Base-by-base conservation (phyloP, 352 stramenopile species). In the Blastocystis sp. region DNA sequence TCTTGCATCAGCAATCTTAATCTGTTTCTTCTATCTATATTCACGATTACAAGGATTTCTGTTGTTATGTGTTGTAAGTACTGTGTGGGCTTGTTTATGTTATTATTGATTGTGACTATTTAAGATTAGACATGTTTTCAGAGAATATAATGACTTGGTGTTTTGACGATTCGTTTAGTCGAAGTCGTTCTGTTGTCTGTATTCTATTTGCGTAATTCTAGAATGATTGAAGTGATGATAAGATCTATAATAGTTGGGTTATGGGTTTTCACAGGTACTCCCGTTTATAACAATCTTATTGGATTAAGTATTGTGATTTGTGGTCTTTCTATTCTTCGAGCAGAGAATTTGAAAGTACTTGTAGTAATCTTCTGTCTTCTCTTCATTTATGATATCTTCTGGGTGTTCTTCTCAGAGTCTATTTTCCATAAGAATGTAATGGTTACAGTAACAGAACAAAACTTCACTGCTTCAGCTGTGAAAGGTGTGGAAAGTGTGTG, bases 361-460 rank as follows among this genome's bases (percentile, higher is more conserved):
- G 14, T 54, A 4, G 29, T 49, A 6, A 42, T 54, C 4, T 75
- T 75, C 63, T 21, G 19, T 75, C 37, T 75, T 19, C 63, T 75
- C 27, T 75, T 75, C 63, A 27, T 75, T 29, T 75, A 75, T 46
- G 63, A 75, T 32, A 75, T 75, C 35, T 75, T 75, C 37, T 75
- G 63, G 63, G 63, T 75, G 1, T 75, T 75, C 63, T 75, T 75
- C 19, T 75, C 63, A n/a, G 32, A 75, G 35, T 29, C 2, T 54
- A 32, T 75, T n/a, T 75, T 75, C 19, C 16, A 54, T 16, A 43
- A 75, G 29, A 75, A 75, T 46, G 63, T 75, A n/a, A 75, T 75
- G 63, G 63, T 75, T 19, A 54, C 63, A 35, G 63, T 75, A n/a
- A n/a, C 63, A 21, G 14, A 75, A 32, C 63, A 75, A 46, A 75